phyloP scores from a whole-genome alignment of 2,329 filamentous ascomycete genomes.

The Ilyonectria sp. region DNA sequence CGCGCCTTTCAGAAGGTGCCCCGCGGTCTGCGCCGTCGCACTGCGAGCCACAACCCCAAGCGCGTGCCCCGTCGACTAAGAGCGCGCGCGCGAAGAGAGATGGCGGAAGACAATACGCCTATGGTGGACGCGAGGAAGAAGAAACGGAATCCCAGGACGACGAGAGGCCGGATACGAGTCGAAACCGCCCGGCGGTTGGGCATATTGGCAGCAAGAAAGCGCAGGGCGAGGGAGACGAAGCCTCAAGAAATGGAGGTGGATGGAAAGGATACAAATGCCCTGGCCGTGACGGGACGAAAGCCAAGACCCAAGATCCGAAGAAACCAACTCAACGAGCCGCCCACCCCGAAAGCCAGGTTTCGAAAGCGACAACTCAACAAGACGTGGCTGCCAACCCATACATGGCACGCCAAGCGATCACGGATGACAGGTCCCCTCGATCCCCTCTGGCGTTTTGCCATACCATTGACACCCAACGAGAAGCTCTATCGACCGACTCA shows the following conservation, averaged over 20 bases:
- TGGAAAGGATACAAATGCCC: constrained; percentile 26
- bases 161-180: constrained; percentile 74
- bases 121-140: constrained; percentile 77
- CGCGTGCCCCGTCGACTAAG: constrained; percentile 86
- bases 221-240: constrained; percentile 57
- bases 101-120: constrained; percentile 92
- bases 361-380: constrained; percentile 89
- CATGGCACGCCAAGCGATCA: constrained; percentile 94
- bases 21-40: constrained; percentile 85
- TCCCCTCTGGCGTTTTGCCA: constrained; percentile 90
- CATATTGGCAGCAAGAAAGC: constrained; percentile 72
- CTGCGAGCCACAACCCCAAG: constrained; percentile 96
- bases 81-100: constrained; percentile 78
- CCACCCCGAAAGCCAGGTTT: constrained; percentile 75
- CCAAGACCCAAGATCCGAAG: constrained; percentile 78
- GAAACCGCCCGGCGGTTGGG: constrained; percentile 83
- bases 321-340: constrained; percentile 75
- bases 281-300: constrained; percentile 41
- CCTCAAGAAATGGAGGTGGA: constrained; percentile 43
- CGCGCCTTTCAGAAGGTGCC: constrained; percentile 95
- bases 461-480: constrained; percentile 87
- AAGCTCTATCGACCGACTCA: constrained; percentile 93
- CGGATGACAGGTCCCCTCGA: constrained; percentile 86
- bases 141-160: constrained; percentile 73
- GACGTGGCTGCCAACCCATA: constrained; percentile 94